phyloP scores from a whole-genome alignment of 1,284 basidiomycete genomes.

The Clitocybe nebularis region DNA sequence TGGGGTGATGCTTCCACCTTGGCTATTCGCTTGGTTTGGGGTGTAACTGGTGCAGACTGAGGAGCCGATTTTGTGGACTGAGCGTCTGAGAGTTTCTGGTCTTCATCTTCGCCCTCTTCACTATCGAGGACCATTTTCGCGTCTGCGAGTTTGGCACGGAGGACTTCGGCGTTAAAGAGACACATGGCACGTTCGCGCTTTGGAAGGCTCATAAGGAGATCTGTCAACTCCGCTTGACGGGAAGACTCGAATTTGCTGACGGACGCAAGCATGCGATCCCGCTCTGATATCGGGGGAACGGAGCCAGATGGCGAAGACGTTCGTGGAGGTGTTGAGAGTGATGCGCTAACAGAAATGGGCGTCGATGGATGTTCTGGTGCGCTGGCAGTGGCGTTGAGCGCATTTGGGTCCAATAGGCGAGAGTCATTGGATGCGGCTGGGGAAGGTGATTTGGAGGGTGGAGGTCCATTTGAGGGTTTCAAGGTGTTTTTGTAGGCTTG shows the following conservation, averaged over 20 bases:
- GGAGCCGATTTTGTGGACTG: conserved; percentile 29
- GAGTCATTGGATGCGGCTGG: conserved; percentile 59
- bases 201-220: conserved; percentile 77
- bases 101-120: conserved; percentile 51
- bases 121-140: conserved; percentile 79
- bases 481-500: conserved; percentile 39
- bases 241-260: conserved; percentile 58
- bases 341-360: conserved; percentile 70
- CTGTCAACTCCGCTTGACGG: conserved; percentile 61
- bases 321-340: conserved; percentile 70
- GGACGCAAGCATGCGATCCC: conserved; percentile 70
- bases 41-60: conserved; percentile 52
- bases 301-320: conserved; percentile 79
- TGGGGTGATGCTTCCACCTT: conserved; percentile 51
- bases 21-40: conserved; percentile 53
- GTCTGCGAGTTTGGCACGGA: conserved; percentile 75
- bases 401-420: conserved; percentile 53
- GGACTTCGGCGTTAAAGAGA: conserved; percentile 81
- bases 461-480: conserved; percentile 22
- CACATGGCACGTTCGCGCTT: conserved; percentile 89
- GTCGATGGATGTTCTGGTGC: conserved; percentile 82
- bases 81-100: conserved; percentile 22
- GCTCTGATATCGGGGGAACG: conserved; percentile 65
- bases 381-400: conserved; percentile 67
- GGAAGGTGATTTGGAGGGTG: conserved; percentile 38